Evolutionary conservation across 345 rosid genomes (phyloP), one percentile per base, ranked within the genome.

Genomic region (Salix brachista): DNA sequence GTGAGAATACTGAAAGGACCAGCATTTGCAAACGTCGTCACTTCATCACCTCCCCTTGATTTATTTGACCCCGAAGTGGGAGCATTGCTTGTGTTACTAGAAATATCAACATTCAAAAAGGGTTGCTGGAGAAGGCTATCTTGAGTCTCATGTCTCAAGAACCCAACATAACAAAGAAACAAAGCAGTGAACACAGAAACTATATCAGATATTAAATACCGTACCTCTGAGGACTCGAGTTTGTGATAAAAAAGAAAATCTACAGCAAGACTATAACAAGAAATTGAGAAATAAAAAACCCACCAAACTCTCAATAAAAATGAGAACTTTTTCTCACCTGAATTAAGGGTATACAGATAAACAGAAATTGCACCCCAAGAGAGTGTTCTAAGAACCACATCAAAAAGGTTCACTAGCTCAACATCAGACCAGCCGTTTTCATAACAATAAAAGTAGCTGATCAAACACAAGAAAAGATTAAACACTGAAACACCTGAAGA

Each of bases 401-500:
- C 94, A 72, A 83, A 81, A 78, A 91, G 81, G 74, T 86, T 86
- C 64, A 87, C 87, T 70, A 88, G 69, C 14, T 82, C 78, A 66
- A 64, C 79, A 77, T 85, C 91, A 36, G 83, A 87, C 94, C 92
- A 90, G 42, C 74, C 88, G 81, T 86, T 87, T 71, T 71, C 81
- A 80, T 85, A 85, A 97, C 94, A 86, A 72, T 80, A 87, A 69
- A 92, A 90, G 79, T 92, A 90, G 77, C 87, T 89, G 69, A 88
- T 68, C 21, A 82, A 80, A 78, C 90, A 83, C 41, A 86, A 77
- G 36, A 82, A 80, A 37, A 91, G 77, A 79, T 86, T 89, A 74
- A 89, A 85, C 69, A 83, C 70, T 14, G 92, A 87, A 72, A 92
- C 78, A 56, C 89, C 86, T 23, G 86, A 70, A 68, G 89, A 87